Evolutionary conservation across 148 eudicot species (phyloP), one percentile per base, ranked within the genome.

Genomic region (Dysphania ambrosioides): DNA sequence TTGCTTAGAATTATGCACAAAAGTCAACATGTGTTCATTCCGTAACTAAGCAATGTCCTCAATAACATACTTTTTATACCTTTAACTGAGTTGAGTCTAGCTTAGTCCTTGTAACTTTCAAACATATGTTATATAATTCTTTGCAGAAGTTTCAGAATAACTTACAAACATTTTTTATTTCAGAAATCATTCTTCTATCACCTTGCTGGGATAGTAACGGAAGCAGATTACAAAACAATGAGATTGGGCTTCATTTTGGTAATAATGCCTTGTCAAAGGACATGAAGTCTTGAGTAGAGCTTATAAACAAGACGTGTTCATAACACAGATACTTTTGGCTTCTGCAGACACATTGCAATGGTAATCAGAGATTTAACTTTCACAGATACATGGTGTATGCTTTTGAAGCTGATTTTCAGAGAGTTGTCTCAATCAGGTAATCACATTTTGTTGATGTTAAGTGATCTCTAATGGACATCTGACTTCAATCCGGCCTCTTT

Each of bases 191-290:
- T 75, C 72, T 71, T 80, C 35, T 75, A 80, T 68, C 79, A 76
- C 38, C 79, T 80, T 2, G 74, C 29, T 35, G 83, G 79, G 30
- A 47, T 72, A 16, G 76, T 80, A 29, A 80, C 83, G 26, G 58
- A 72, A 66, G 76, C 79, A 21, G 83, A 80, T 72, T 80, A 80
- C 15, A 66, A 35, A 66, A 72, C 82, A 11, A 75, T 80, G 75
- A 70, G 79, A 66, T 24, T 56, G 13, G 82, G 79, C 35, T 80
- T 80, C 79, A 66, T 72, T 26, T n/a, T 71, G 79, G 83, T 80
- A 80, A 55, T 19, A n/a, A 16, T 13, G 34, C 30, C 55, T 9
- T 23, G 53, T 38, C 6, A 2, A 0, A 7, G 13, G 10, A 27
- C 5, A 15, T 44, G 5, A 44, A 44, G 51, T 13, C 16, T 23